Conservation (phyloP, 1,284 basidiomycete genomes). For the Malassezia vespertilionis region DNA sequence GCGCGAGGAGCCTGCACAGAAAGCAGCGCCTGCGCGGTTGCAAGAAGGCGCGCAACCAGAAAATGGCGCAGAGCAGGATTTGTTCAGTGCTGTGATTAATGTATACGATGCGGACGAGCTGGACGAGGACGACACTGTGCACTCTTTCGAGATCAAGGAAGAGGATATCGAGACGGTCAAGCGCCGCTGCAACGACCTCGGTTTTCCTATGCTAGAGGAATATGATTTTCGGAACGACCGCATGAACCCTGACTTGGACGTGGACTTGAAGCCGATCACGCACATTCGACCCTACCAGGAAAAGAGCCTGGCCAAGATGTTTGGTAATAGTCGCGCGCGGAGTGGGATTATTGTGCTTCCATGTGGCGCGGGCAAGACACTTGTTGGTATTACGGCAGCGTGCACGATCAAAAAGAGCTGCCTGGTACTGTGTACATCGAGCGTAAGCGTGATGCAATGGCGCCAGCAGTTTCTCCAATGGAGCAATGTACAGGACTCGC, state of each 20-base stretch:
- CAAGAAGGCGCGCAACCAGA: constrained; percentile 6
- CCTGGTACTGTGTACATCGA: constrained; percentile 70
- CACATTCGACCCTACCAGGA: constrained; percentile 47
- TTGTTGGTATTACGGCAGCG: constrained; percentile 96
- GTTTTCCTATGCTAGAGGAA: constrained; percentile 46
- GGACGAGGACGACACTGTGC: constrained; percentile 45
- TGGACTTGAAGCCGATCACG: constrained; percentile 45
- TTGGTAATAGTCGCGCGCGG: constrained; percentile 44
- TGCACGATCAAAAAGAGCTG: constrained; percentile 99
- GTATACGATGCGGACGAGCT: constrained; percentile 44
- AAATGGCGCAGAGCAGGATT: constrained; percentile 32
- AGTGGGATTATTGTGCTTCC: constrained; percentile 98
- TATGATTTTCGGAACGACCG: constrained; percentile 47
- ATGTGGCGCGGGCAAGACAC: constrained; percentile 95
- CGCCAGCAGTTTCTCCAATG: constrained; percentile 45
- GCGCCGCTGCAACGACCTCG: constrained; percentile 45
- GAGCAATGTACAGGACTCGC: constrained; percentile 47
- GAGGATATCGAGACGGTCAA: constrained; percentile 45
- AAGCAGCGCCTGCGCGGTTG: background rate
- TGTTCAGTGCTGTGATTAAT: constrained; percentile 45
- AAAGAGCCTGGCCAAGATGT: constrained; percentile 47
- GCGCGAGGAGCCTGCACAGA: background rate
- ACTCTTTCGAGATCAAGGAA: constrained; percentile 45
- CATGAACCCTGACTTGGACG: constrained; percentile 44
- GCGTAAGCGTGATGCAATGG: constrained; percentile 47